These are phyloP conservation scores for Lantana camara DNA, from an alignment of 257 asterid genomes.

Conservation along the genomic window DNA sequence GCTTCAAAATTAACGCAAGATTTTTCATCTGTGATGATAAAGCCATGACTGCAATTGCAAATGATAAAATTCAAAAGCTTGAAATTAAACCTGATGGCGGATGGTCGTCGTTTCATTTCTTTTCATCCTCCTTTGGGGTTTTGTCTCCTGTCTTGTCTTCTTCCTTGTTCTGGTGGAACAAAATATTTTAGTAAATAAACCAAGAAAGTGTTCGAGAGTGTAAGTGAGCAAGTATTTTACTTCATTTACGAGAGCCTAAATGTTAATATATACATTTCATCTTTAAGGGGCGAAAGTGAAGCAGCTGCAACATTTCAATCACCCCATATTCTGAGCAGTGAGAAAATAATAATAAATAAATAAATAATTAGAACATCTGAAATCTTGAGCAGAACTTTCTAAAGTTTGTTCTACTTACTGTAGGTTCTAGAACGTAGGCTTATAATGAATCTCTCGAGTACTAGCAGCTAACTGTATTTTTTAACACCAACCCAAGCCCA, in stretches of 20 bases:
- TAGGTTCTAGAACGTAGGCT: background rate
- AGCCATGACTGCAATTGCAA: background rate
- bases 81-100: constrained; percentile 34
- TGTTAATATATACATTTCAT: too few relatives aligned
- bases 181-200: background rate
- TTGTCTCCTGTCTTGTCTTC: constrained; percentile 50
- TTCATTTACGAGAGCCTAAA: too few relatives aligned
- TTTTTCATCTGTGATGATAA: background rate
- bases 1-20: background rate
- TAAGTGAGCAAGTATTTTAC: too few relatives aligned
- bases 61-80: background rate
- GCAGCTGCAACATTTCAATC: background rate
- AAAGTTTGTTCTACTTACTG: background rate
- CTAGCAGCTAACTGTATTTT: background rate
- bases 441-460: background rate
- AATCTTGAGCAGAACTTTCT: background rate
- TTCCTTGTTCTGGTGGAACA: constrained; percentile 50
- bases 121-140: constrained; percentile 61
- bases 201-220: background rate
- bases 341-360: background rate
- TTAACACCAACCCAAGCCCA: background rate
- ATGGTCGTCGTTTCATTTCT: constrained; percentile 45
- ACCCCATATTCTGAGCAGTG: too few relatives aligned
- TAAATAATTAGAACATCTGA: background rate
- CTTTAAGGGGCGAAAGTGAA: background rate